A percentile compares a stretch with the other conserved stretches of the same genome.
Evolutionary conservation across 1,284 basidiomycete genomes (phyloP).

Genomic region (Pseudozyma tsukubaensis): DNA sequence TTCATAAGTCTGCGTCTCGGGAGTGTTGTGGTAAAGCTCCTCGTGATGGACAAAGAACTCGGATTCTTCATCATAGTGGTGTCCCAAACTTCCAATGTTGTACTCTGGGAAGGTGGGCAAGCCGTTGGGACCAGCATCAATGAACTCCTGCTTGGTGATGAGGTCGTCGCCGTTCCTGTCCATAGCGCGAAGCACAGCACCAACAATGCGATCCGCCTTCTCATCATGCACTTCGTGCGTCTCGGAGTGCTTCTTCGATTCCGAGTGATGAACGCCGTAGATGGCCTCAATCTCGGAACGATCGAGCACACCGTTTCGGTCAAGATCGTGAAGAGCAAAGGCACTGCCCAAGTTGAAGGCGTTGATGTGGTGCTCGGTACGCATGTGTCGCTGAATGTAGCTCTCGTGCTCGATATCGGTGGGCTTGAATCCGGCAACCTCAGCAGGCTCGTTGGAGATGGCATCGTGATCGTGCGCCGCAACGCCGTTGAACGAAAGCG

Average conservation of each 20-base stretch:
- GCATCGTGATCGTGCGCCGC: slow-evolving; percentile 42
- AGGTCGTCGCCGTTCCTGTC: slow-evolving; percentile 84
- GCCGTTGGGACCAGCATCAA: slow-evolving; percentile 78
- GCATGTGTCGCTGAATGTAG: slow-evolving; percentile 68
- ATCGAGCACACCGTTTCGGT: slow-evolving; percentile 72
- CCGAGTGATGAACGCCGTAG: slow-evolving; percentile 90
- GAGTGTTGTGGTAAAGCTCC: slow-evolving; percentile 92
- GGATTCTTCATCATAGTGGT: slow-evolving; percentile 78
- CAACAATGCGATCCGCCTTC: slow-evolving; percentile 85
- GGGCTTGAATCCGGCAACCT: slow-evolving; percentile 50
- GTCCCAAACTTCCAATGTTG: slow-evolving; percentile 78
- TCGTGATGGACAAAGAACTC: slow-evolving; percentile 68
- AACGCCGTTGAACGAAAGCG: slow-evolving; percentile 30
- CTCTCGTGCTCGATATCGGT: slow-evolving; percentile 53
- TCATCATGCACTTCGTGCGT: slow-evolving; percentile 81
- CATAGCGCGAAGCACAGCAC: slow-evolving; percentile 78
- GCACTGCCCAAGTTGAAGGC: slow-evolving; percentile 68
- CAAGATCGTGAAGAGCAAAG: slow-evolving; percentile 89
- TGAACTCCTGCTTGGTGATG: slow-evolving; percentile 83
- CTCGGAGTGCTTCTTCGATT: slow-evolving; percentile 86
- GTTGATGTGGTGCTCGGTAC: slow-evolving; percentile 68
- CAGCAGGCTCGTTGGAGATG: slow-evolving; percentile 40
- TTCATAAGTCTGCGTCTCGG: slow-evolving; percentile 95
- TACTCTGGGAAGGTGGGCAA: slow-evolving; percentile 80
- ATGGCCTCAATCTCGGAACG: slow-evolving; percentile 70